phyloP scores from a whole-genome alignment of 108 stramenopile genomes.

The Conticribra guillardii region DNA sequence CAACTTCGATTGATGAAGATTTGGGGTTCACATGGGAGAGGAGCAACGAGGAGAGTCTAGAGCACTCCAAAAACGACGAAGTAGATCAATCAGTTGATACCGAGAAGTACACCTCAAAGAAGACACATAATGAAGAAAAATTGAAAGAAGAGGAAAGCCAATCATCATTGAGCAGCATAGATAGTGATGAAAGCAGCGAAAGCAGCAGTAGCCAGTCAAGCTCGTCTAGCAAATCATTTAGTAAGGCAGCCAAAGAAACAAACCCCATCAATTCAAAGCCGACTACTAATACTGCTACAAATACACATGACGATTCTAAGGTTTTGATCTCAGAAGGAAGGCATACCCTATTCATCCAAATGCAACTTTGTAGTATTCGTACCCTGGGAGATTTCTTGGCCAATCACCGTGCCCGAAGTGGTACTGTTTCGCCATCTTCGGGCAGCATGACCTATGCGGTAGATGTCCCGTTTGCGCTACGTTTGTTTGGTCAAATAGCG shows the following conservation, averaged over 20 bases:
- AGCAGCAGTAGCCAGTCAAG: too few species aligned
- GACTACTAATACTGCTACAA: conserved; percentile 7
- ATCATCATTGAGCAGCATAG: conserved; percentile 8
- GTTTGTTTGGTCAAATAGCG: conserved; percentile 80
- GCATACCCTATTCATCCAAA: conserved; percentile 94
- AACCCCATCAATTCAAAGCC: conserved; percentile 5
- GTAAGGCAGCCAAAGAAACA: too few species aligned
- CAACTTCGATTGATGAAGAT: conserved; percentile 24
- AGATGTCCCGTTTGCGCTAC: conserved; percentile 79
- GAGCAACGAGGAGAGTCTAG: conserved; percentile 15
- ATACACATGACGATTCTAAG: conserved; percentile 15
- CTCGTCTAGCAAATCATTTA: background rate
- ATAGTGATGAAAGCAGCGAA: conserved; percentile 27
- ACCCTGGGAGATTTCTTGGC: conserved; percentile 86
- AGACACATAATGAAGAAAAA: conserved; percentile 24
- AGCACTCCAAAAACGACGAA: conserved; percentile 13
- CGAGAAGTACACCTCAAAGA: too few species aligned
- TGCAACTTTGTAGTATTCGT: conserved; percentile 93
- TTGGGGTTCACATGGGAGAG: conserved; percentile 56
- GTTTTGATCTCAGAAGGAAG: conserved; percentile 20
- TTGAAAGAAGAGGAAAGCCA: conserved; percentile 7
- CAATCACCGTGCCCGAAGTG: conserved; percentile 62
- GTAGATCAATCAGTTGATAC: background rate
- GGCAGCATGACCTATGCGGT: conserved; percentile 33
- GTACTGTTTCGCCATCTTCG: conserved; percentile 22